Percentiles rank a stretch among this genome's conserved stretches.
phyloP scores from a whole-genome alignment of 129 eudicot genomes.

The Oenanthe sinensis region DNA sequence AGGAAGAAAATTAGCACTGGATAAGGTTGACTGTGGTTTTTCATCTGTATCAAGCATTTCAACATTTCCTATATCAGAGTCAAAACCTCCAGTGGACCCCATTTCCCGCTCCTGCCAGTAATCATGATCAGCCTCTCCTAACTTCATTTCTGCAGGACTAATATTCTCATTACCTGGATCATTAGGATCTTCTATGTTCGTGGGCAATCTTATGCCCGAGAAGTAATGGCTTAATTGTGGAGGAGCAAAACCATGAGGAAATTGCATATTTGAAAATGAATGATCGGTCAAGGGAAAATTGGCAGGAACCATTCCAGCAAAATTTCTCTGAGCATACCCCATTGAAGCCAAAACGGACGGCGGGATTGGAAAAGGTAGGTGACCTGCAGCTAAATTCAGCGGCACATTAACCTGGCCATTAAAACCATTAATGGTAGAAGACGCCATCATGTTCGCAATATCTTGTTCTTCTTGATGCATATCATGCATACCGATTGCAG shows the following conservation, averaged over 20 bases:
- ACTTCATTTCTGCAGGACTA: conserved; percentile 27
- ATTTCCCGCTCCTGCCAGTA: conserved; percentile 56
- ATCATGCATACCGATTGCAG: conserved; percentile 36
- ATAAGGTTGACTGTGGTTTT: conserved; percentile 33
- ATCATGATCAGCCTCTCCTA: conserved; percentile 37
- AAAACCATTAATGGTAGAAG: conserved; percentile 53
- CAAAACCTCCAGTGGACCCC: conserved; percentile 31
- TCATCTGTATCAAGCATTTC: conserved; percentile 39
- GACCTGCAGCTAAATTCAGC: conserved; percentile 40
- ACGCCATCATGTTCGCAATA: conserved; percentile 80
- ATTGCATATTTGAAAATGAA: conserved; percentile 48
- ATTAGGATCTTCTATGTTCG: conserved; percentile 34
- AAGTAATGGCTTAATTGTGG: conserved; percentile 57
- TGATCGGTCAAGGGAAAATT: conserved; percentile 64
- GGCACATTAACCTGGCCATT: conserved; percentile 67
- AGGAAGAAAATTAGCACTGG: conserved; percentile 40
- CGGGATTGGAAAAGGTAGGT: conserved; percentile 55
- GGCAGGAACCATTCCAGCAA: conserved; percentile 56
- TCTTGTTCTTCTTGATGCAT: conserved; percentile 85
- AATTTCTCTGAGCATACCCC: conserved; percentile 59
- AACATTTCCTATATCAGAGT: conserved; percentile 34
- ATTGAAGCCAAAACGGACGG: conserved; percentile 60
- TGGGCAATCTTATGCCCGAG: conserved; percentile 39
- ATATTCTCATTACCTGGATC: conserved; percentile 38
- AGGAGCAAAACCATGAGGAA: conserved; percentile 66